Base-by-base conservation (phyloP, 192 early-diverging fungal genomes). In the Coemansia sp. region DNA sequence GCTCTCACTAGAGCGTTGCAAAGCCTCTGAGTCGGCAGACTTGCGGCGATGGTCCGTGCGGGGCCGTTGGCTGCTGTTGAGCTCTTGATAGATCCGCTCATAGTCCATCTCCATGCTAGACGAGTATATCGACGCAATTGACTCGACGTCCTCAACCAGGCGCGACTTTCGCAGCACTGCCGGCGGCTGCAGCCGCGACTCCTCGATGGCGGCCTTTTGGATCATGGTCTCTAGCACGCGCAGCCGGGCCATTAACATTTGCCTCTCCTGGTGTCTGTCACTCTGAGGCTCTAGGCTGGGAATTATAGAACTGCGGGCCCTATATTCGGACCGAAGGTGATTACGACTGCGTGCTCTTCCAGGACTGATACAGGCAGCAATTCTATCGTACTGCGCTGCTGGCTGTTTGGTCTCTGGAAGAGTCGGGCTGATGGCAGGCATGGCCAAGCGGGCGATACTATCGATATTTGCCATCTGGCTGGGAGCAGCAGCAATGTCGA, bases 141-240 rank as follows among this genome's bases (percentile, higher is more conserved):
- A 81, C 62, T 75, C 62, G 43, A 72, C 53, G 45, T 72, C 73
- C 21, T 62, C 69, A 5, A 45, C 62, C 9, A 69, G 62, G 18
- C 62, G 78, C 36, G 69, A 39, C 36, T 60, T 33, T 21, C 50
- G 65, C 14, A 72, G 48, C n/a, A 37, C 62, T 0, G 73, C 62
- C 8, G 73, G 69, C 16, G 78, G 78, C 66, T 72, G 73, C 43
- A 74, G 53, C 3, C 78, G 78, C 11, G 78, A 68, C 31, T 75
- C 73, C 28, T 72, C 73, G 1, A 81, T 74, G n/a, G 69, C 63
- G 3, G 65, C 20, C 55, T 66, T 71, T 36, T 81, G 78, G 18
- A 81, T 69, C 63, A 81, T 74, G n/a, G 56, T 50, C 46, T 81
- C 78, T 13, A 75, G 60, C 38, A 81, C 69, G 26, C 78, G 78